Conservation (phyloP, 768 basidiomycete genomes). For the Dendrothele bispora region DNA sequence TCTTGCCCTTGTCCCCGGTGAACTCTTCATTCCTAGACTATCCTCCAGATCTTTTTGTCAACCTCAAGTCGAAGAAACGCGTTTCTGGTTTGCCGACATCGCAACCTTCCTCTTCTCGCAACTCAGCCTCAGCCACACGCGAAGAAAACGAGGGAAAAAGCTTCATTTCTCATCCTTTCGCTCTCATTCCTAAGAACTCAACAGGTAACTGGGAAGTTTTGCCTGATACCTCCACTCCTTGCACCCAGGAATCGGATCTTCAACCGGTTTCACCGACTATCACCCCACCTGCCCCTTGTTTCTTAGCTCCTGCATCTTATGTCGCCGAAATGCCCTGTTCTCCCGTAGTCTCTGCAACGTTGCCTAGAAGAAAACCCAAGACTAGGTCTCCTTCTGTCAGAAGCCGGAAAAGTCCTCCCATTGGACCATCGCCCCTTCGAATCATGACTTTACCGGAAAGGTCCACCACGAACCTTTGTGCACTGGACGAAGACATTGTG, state of each 20-base stretch:
- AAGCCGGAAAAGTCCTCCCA: constrained; percentile 33
- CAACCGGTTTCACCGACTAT: no score
- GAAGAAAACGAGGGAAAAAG: constrained; percentile 1
- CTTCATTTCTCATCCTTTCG: constrained; percentile 29
- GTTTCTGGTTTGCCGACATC: constrained; percentile 4
- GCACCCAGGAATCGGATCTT: no score
- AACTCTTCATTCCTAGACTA: background rate
- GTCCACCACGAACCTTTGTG: constrained; percentile 15
- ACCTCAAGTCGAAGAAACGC: background rate
- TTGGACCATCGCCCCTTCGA: constrained; percentile 48
- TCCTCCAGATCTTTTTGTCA: constrained; percentile 1
- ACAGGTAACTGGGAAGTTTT: no score
- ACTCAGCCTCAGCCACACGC: constrained; percentile 8
- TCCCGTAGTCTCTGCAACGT: constrained; percentile 8
- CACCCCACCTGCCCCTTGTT: background rate
- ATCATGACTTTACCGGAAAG: constrained; percentile 40
- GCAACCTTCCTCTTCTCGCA: constrained; percentile 7
- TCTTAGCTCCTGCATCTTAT: constrained; percentile 5
- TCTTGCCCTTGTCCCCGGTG: background rate
- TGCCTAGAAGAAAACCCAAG: constrained; percentile 10
- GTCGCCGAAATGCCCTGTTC: background rate
- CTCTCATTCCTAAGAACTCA: constrained; percentile 18
- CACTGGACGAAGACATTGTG: background rate
- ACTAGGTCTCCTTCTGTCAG: constrained; percentile 21
- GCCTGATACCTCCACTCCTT: no score